Percentiles rank a stretch among this genome's conserved stretches.
phyloP scores from a whole-genome alignment of 192 early-diverging fungal species.

The Umbelopsis sp. region DNA sequence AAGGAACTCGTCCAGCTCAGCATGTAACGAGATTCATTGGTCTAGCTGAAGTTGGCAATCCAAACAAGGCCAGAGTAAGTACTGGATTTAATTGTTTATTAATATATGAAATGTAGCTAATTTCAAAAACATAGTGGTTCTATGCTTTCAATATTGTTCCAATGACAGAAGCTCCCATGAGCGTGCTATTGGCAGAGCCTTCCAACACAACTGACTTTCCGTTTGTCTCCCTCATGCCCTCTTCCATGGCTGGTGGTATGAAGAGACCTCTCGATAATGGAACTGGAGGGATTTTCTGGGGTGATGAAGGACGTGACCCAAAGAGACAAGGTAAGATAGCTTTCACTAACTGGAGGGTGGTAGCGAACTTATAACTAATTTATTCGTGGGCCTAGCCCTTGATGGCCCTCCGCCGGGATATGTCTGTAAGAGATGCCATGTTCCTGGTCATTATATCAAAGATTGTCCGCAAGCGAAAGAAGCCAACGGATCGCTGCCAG shows the following conservation, averaged over 20 bases:
- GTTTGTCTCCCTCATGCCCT: slow-evolving; percentile 34
- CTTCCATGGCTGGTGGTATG: slow-evolving; percentile 28
- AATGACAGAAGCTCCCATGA: slow-evolving; percentile 41
- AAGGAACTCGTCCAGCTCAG: slow-evolving; percentile 34
- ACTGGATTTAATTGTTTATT: too few relatives aligned
- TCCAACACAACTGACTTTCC: slow-evolving; percentile 59
- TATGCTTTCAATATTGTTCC: slow-evolving; percentile 89
- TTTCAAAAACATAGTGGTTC: slow-evolving; percentile 65
- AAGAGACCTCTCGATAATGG: slow-evolving; percentile 30
- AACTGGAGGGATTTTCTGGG: slow-evolving; percentile 50
- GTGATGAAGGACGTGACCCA: slow-evolving; percentile 23
- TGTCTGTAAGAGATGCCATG: slow-evolving; percentile 48
- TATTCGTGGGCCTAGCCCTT: neutral
- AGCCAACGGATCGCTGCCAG: slow-evolving; percentile 16
- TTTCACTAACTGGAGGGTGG: neutral
- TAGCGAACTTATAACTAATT: neutral
- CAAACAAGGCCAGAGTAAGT: slow-evolving; percentile 65
- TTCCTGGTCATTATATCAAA: slow-evolving; percentile 47
- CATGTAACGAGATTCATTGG: slow-evolving; percentile 86
- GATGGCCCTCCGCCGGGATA: slow-evolving; percentile 29
- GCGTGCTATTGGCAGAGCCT: slow-evolving; percentile 38
- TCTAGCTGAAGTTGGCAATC: slow-evolving; percentile 64
- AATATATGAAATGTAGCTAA: neutral
- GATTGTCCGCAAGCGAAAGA: slow-evolving; percentile 44
- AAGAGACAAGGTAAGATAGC: slow-evolving; percentile 15